Evolutionary conservation across 257 asterid species (phyloP), one percentile per base, ranked within the genome.

Genomic region (Euphrasia confusa): DNA sequence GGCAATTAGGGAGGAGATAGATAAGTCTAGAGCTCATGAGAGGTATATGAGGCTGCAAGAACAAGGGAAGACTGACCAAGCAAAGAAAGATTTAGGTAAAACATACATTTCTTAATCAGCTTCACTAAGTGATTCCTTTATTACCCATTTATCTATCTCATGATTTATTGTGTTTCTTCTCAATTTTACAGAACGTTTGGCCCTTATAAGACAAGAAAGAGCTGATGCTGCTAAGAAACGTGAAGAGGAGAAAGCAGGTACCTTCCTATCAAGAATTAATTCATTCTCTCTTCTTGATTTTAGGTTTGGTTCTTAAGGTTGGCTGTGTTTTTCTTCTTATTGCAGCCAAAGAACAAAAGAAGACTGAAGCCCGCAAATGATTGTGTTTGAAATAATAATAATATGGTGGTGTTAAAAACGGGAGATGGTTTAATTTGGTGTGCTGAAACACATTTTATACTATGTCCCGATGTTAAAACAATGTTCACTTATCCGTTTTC

Each of bases 31-130:
- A 72, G 95, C 99, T 53, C 99, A 89, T 63, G 99, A 89, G 60
- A 83, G 96, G 83, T 92, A 83, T 72, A 92, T 92, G 99, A 81
- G 69, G 94, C 83, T 92, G 72, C 99, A 89, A 79, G 99, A 92
- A 75, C 96, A 89, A 74, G 99, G 99, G 56, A 89, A 92, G 81
- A 92, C 99, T 2, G 99, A 92, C 0, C 96, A 87, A 72, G 86
- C 99, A 32, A 86, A 37, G 83, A 89, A 92, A 69, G 99, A 92
- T 77, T 77, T 92, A 78, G 99, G 99, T 92, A 77, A 49, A n/a
- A 61, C 13, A 7, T 3, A 61, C 13, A 10, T 58, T 11, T 48
- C 44, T 53, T 15, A 45, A 35, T 45, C 21, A 50, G 21, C 56
- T 52, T 49, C 55, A 13, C 4, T 3, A 47, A 47, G 4, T 44